Conservation (phyloP, 352 stramenopile species). For the Discostella stelligera region DNA sequence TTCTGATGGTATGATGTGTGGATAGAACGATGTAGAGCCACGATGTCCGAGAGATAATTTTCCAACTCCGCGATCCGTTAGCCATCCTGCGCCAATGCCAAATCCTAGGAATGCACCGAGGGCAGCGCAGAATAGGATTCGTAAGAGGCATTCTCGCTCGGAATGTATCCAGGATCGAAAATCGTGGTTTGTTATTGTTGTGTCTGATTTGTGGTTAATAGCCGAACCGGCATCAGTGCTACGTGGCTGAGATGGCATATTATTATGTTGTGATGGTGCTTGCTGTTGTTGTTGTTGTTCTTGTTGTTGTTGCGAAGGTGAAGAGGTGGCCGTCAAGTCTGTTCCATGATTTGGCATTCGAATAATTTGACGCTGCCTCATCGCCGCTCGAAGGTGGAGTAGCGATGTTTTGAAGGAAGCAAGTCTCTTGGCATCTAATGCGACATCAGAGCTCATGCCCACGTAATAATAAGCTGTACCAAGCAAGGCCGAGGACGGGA, state of each 20-base stretch:
- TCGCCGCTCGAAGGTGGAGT: slow-evolving; percentile 13
- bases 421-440: slow-evolving; percentile 18
- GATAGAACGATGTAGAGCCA: slow-evolving; percentile 10
- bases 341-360: slow-evolving; percentile 8
- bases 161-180: slow-evolving; percentile 25
- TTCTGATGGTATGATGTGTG: not conserved
- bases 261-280: not conserved
- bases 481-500: not conserved
- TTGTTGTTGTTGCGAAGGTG: not conserved
- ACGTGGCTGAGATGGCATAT: not conserved
- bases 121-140: slow-evolving; percentile 55
- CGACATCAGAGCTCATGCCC: slow-evolving; percentile 5
- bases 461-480: not conserved
- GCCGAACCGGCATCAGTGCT: too few relatives aligned
- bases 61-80: slow-evolving; percentile 21
- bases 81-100: slow-evolving; percentile 55
- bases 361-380: slow-evolving; percentile 30
- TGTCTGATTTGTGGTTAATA: not conserved
- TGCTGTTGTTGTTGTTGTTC: not conserved
- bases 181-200: slow-evolving; percentile 4
- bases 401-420: slow-evolving; percentile 29
- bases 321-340: not conserved
- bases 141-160: slow-evolving; percentile 57
- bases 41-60: slow-evolving; percentile 31
- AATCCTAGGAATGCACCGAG: slow-evolving; percentile 66